phyloP scores from a whole-genome alignment of 1,284 basidiomycete genomes.

The Pseudozyma sp. region DNA sequence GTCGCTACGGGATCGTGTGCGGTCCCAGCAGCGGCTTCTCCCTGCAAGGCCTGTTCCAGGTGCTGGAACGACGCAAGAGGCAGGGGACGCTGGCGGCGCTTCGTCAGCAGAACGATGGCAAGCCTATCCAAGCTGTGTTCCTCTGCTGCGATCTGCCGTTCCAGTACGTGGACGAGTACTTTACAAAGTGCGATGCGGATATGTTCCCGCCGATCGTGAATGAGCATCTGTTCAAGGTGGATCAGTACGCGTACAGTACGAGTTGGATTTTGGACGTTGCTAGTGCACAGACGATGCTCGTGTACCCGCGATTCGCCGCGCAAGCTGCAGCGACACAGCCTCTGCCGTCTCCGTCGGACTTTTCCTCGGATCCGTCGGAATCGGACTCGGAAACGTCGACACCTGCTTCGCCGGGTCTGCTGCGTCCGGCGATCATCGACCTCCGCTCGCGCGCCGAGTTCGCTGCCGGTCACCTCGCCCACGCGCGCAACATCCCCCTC shows the following conservation, averaged over 20 bases:
- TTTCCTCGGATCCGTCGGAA: conserved; percentile 8
- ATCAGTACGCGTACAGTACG: conserved; percentile 35
- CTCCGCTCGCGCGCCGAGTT: conserved; percentile 23
- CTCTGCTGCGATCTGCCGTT: conserved; percentile 53
- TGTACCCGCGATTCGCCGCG: conserved; percentile 27
- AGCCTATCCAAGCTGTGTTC: conserved; percentile 40
- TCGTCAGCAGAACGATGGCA: conserved; percentile 29
- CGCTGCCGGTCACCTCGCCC: conserved; percentile 7
- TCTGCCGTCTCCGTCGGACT: conserved; percentile 14
- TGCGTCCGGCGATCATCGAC: conserved; percentile 33
- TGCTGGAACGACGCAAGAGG: conserved; percentile 29
- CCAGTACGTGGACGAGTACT: conserved; percentile 53
- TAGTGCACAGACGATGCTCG: conserved; percentile 32
- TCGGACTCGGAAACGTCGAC: conserved; percentile 12
- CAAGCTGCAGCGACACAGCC: not conserved
- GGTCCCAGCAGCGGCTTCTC: conserved; percentile 45
- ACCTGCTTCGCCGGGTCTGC: not conserved
- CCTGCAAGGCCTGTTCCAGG: conserved; percentile 41
- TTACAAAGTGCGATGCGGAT: conserved; percentile 20
- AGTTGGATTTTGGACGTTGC: conserved; percentile 37
- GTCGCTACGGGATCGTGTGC: conserved; percentile 41
- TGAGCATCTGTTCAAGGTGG: conserved; percentile 41
- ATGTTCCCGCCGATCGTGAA: conserved; percentile 37
- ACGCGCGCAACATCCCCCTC: conserved; percentile 30
- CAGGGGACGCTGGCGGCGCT: conserved; percentile 26